Conservation (phyloP, 2,329 filamentous ascomycete species). For the Colletotrichum somersetense region DNA sequence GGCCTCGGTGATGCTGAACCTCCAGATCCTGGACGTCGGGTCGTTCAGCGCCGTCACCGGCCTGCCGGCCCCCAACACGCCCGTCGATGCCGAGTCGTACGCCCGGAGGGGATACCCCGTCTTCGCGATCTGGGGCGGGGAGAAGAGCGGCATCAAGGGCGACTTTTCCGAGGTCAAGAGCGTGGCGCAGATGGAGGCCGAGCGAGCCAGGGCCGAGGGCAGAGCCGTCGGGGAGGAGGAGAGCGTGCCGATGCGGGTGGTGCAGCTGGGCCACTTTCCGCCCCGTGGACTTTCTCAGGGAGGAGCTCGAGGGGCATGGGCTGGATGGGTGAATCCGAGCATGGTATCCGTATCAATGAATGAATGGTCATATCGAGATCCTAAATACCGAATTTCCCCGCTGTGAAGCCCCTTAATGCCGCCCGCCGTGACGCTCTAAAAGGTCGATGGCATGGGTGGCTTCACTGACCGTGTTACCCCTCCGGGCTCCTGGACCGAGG, state of each 20-base stretch:
- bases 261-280: constrained; percentile 37
- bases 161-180: too few species aligned
- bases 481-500: too few species aligned
- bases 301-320: constrained; percentile 21
- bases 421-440: background rate
- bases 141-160: too few species aligned
- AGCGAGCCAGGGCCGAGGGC: constrained; percentile 35
- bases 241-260: constrained; percentile 30
- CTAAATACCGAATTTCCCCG: too few species aligned
- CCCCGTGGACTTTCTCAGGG: constrained; percentile 33
- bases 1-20: constrained; percentile 50
- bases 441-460: too few species aligned
- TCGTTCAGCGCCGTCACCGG: constrained; percentile 54
- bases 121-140: constrained; percentile 48
- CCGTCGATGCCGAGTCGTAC: too few species aligned
- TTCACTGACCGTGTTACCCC: too few species aligned
- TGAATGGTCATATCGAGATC: background rate
- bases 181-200: constrained; percentile 41
- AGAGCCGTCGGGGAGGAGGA: constrained; percentile 30
- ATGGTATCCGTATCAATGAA: background rate
- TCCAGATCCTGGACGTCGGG: constrained; percentile 55
- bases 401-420: background rate
- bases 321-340: background rate
- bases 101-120: constrained; percentile 51
- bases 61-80: constrained; percentile 47